These are phyloP conservation scores for Globomyces pollinis-pini DNA, from an alignment of 192 early-diverging fungal species.

Conservation along the genomic window DNA sequence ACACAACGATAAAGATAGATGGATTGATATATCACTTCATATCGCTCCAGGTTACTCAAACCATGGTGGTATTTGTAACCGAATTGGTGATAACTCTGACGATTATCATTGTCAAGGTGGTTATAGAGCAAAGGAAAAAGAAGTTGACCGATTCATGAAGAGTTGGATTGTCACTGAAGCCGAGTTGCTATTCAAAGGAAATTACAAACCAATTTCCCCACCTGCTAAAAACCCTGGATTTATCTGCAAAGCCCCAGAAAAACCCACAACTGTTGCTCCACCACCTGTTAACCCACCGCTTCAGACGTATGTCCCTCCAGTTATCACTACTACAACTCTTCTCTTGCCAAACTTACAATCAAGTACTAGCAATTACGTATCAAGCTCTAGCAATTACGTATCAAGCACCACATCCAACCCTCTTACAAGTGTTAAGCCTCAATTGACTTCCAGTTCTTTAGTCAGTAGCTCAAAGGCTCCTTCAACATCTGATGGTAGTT, in stretches of 20 bases:
- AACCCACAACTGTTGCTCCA: background rate
- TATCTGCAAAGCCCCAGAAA: background rate
- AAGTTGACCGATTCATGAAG: background rate
- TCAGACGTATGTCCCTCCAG: background rate
- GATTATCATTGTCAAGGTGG: background rate
- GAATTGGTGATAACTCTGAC: background rate
- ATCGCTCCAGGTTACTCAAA: conserved; percentile 4
- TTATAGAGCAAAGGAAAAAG: background rate
- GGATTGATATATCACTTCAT: conserved; percentile 1
- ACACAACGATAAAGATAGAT: background rate
- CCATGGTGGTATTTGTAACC: conserved; percentile 10
- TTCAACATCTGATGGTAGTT: too few species aligned
- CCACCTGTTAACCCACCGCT: background rate
- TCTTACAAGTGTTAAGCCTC: too few species aligned
- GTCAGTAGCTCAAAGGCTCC: too few species aligned
- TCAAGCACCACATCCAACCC: too few species aligned
- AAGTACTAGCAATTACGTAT: too few species aligned
- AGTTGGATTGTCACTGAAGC: conserved; percentile 1
- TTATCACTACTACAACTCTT: background rate
- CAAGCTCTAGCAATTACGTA: too few species aligned
- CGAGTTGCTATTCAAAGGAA: background rate
- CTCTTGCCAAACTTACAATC: too few species aligned
- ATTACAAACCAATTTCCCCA: conserved; percentile 1
- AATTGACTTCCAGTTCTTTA: too few species aligned
- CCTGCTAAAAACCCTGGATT: background rate